These are phyloP conservation scores for Helotiales sp. DNA, from an alignment of 2,329 filamentous ascomycete species.

Conservation along the genomic window DNA sequence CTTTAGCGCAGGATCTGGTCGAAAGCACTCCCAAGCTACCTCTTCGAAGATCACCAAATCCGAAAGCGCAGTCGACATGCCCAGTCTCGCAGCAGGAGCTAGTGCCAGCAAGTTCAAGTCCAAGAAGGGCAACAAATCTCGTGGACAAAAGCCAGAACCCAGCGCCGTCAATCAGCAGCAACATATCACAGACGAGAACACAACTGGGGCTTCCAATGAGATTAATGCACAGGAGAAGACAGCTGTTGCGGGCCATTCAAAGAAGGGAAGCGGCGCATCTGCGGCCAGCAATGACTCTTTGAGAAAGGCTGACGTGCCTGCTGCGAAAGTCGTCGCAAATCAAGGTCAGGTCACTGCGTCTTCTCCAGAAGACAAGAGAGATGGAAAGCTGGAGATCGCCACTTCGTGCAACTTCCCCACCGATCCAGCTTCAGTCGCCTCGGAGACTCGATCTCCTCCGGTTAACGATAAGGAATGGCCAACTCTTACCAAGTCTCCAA, in stretches of 20 bases:
- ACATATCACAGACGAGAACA: neutral
- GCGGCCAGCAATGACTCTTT: conserved; percentile 11
- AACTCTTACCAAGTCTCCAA: conserved; percentile 28
- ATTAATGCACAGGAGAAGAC: neutral
- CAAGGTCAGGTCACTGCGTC: neutral
- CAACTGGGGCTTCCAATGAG: neutral
- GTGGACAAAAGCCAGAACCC: neutral
- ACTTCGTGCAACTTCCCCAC: neutral
- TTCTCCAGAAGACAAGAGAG: neutral
- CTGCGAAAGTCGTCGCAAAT: neutral
- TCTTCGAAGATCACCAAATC: conserved; percentile 2
- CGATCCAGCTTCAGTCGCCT: neutral
- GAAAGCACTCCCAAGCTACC: conserved; percentile 22
- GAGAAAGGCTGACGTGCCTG: conserved; percentile 27
- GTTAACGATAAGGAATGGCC: conserved; percentile 30
- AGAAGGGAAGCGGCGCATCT: conserved; percentile 15
- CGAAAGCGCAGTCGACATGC: neutral
- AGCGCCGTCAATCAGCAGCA: neutral
- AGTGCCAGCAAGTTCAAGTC: neutral
- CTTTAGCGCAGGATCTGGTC: conserved; percentile 21
- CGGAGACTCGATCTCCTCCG: neutral
- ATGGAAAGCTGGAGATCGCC: neutral
- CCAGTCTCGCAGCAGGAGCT: neutral
- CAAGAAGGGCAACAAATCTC: neutral
- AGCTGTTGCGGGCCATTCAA: conserved; percentile 3